Percentiles rank a stretch among this genome's conserved stretches.
These are phyloP conservation scores for Candida orba DNA, from an alignment of 805 yeast species.

Conservation along the genomic window DNA sequence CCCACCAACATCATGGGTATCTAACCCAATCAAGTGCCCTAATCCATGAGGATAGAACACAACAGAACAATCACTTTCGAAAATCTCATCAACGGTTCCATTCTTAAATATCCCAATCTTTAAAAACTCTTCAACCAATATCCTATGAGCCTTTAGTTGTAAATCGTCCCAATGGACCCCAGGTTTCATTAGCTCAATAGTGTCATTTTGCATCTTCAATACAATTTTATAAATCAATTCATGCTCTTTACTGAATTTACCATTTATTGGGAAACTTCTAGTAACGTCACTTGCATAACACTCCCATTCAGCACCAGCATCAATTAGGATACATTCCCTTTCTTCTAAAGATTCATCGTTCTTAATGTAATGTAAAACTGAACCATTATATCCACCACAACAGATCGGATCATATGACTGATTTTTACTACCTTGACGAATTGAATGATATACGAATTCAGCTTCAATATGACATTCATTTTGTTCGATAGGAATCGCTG, in stretches of 20 bases:
- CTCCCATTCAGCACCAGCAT: slow-evolving; percentile 97
- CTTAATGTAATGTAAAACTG: slow-evolving; percentile 83
- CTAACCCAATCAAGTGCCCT: slow-evolving; percentile 91
- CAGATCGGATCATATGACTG: slow-evolving; percentile 94
- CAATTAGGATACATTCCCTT: slow-evolving; percentile 68
- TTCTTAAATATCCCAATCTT: slow-evolving; percentile 71
- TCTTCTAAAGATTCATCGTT: slow-evolving; percentile 60
- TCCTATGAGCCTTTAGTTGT: slow-evolving; percentile 72
- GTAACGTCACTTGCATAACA: slow-evolving; percentile 93
- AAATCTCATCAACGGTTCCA: slow-evolving; percentile 55
- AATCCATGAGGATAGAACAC: slow-evolving; percentile 93
- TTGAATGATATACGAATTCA: slow-evolving; percentile 87
- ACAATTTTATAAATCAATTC: slow-evolving; percentile 76
- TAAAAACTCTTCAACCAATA: slow-evolving; percentile 64
- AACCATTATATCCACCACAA: slow-evolving; percentile 87
- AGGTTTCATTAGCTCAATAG: slow-evolving; percentile 69
- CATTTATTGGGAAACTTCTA: slow-evolving; percentile 86
- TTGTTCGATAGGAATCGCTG: slow-evolving; percentile 78
- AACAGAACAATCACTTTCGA: slow-evolving; percentile 60
- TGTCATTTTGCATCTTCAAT: slow-evolving; percentile 68
- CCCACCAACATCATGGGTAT: slow-evolving; percentile 95
- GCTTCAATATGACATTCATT: slow-evolving; percentile 94
- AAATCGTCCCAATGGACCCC: slow-evolving; percentile 83
- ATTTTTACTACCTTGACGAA: slow-evolving; percentile 86
- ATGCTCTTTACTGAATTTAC: slow-evolving; percentile 86